Evolutionary conservation across 108 stramenopile species (phyloP).

Genomic region (Nitzschia palea): DNA sequence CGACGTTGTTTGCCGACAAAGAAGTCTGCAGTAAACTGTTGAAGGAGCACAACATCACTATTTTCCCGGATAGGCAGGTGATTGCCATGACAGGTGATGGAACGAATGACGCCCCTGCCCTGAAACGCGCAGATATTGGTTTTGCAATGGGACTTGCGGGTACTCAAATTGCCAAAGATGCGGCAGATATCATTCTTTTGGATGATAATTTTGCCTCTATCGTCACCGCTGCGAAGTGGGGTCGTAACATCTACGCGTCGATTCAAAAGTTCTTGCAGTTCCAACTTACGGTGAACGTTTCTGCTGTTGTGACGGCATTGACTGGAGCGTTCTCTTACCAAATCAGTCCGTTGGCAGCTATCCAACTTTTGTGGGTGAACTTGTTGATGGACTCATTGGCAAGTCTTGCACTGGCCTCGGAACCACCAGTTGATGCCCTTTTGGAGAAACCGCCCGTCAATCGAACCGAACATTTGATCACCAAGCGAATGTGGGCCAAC

Average conservation of each 20-base stretch:
- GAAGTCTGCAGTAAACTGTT: constrained; percentile 40
- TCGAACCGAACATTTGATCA: constrained; percentile 81
- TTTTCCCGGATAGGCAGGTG: constrained; percentile 90
- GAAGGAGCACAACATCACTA: constrained; percentile 50
- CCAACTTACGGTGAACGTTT: constrained; percentile 96
- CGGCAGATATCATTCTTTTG: constrained; percentile 91
- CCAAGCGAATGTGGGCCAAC: constrained; percentile 87
- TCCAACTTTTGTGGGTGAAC: constrained; percentile 98
- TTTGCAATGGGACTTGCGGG: constrained; percentile 98
- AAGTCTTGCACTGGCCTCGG: constrained; percentile 95
- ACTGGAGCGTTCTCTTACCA: constrained; percentile 86
- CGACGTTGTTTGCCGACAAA: constrained; percentile 70
- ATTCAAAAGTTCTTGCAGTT: constrained; percentile 98
- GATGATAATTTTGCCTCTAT: constrained; percentile 98
- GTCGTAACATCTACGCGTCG: constrained; percentile 94
- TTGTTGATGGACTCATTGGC: constrained; percentile 98
- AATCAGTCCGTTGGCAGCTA: constrained; percentile 91
- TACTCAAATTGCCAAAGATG: constrained; percentile 97
- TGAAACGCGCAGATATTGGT: constrained; percentile 98
- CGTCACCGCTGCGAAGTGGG: constrained; percentile 97
- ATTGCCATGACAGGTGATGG: constrained; percentile 99
- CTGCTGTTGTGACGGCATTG: constrained; percentile 89
- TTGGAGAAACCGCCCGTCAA: constrained; percentile 80
- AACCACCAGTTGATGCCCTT: constrained; percentile 84
- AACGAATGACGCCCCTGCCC: constrained; percentile 98